These are phyloP conservation scores for Colletotrichum magnum DNA, from an alignment of 2,329 filamentous ascomycete genomes.

Conservation along the genomic window DNA sequence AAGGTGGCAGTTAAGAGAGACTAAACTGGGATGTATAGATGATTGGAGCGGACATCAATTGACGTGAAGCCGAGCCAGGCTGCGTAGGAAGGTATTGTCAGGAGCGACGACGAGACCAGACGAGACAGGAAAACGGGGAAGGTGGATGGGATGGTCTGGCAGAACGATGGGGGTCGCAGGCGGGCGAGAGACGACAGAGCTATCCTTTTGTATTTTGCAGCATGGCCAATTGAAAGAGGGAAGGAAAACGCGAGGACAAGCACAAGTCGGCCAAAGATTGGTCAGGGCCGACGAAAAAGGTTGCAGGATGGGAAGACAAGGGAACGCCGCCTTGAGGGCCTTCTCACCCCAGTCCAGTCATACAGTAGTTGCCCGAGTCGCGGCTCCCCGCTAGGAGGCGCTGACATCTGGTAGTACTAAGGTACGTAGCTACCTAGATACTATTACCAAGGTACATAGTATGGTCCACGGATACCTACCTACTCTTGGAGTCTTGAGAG, in stretches of 20 bases:
- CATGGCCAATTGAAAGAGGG: constrained; percentile 37
- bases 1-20: neutral
- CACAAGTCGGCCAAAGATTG: constrained; percentile 34
- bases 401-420: too few species aligned
- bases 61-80: neutral
- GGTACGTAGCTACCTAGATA: too few species aligned
- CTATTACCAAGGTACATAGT: too few species aligned
- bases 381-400: too few species aligned
- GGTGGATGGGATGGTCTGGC: constrained; percentile 29
- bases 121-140: constrained; percentile 9
- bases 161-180: neutral
- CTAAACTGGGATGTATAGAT: too few species aligned
- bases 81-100: constrained; percentile 2
- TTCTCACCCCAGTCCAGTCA: constrained; percentile 19
- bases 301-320: constrained; percentile 37
- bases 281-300: constrained; percentile 34
- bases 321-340: constrained; percentile 39
- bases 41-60: constrained; percentile 10
- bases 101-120: constrained; percentile 7
- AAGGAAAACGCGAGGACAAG: constrained; percentile 35
- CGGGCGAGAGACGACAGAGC: constrained; percentile 25
- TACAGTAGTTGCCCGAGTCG: too few species aligned
- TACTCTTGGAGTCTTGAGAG: too few species aligned
- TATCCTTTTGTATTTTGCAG: constrained; percentile 37
- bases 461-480: too few species aligned